A percentile compares a stretch with the other conserved stretches of the same genome.
phyloP scores from a whole-genome alignment of 495 filamentous ascomycete species.

The Aspergillus taichungensis region DNA sequence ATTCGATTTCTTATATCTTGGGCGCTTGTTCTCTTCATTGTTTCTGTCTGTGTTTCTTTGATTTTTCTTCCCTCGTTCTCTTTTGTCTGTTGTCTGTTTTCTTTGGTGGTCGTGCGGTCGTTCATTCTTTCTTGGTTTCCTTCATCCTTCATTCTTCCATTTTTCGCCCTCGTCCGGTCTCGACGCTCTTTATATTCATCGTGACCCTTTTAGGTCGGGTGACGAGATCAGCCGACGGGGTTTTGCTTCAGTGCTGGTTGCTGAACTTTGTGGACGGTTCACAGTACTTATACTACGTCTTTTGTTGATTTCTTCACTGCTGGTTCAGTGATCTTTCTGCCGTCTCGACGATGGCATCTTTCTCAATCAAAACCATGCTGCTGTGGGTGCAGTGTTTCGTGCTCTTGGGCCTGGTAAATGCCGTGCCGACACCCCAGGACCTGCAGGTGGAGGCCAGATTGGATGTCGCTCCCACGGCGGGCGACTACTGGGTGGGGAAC shows the following conservation, averaged over 20 bases:
- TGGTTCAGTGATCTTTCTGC: constrained; percentile 22
- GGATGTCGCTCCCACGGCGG: constrained; percentile 11
- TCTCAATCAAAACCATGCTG: constrained; percentile 21
- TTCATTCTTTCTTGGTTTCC: not conserved
- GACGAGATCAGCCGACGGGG: constrained; percentile 8
- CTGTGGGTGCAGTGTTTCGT: constrained; percentile 30
- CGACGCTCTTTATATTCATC: constrained; percentile 1
- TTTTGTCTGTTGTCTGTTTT: constrained; percentile 4
- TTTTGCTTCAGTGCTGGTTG: constrained; percentile 23
- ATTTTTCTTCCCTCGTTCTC: not conserved
- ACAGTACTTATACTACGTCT: not conserved
- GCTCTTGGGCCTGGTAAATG: constrained; percentile 32
- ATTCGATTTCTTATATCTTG: too few relatives aligned
- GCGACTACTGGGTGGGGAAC: constrained; percentile 63
- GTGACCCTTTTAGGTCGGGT: not conserved
- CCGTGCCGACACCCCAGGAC: constrained; percentile 27
- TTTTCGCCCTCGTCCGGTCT: constrained; percentile 1
- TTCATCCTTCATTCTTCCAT: constrained; percentile 1
- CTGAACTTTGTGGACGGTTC: constrained; percentile 19
- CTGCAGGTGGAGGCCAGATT: constrained; percentile 9
- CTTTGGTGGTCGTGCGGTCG: not conserved
- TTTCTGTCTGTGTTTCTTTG: constrained; percentile 3
- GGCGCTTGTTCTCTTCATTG: not conserved
- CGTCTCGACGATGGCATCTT: constrained; percentile 21
- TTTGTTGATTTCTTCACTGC: constrained; percentile 19